phyloP scores from a whole-genome alignment of 805 yeast genomes.

The Saturnispora quitensis region DNA sequence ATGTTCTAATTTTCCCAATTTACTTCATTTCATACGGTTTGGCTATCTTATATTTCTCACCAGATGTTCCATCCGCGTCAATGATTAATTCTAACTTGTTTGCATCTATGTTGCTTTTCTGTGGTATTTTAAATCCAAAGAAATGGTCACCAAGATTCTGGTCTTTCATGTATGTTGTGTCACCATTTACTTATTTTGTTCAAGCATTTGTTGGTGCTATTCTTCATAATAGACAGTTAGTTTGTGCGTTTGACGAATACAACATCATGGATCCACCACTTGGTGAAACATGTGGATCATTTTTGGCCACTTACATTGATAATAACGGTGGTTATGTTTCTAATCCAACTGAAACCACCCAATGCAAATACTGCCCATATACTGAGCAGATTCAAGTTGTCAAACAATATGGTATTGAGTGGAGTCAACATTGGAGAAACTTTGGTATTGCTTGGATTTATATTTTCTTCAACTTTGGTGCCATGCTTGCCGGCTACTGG shows the following conservation, averaged over 20 bases:
- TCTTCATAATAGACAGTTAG: constrained; percentile 41
- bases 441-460: constrained; percentile 54
- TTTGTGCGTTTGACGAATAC: constrained; percentile 41
- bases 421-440: constrained; percentile 52
- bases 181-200: constrained; percentile 64
- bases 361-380: constrained; percentile 43
- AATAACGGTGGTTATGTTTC: constrained; percentile 45
- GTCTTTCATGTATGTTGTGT: constrained; percentile 68
- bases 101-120: constrained; percentile 51
- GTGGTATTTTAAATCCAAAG: constrained; percentile 58
- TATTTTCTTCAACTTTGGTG: constrained; percentile 41
- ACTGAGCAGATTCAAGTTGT: constrained; percentile 38
- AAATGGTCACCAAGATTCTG: constrained; percentile 65
- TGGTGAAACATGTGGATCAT: constrained; percentile 60
- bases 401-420: constrained; percentile 33
- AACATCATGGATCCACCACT: constrained; percentile 44
- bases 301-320: constrained; percentile 34
- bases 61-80: constrained; percentile 59
- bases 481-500: constrained; percentile 32
- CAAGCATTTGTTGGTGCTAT: constrained; percentile 44
- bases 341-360: constrained; percentile 38
- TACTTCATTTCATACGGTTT: constrained; percentile 45
- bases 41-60: constrained; percentile 48
- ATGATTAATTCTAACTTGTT: constrained; percentile 48
- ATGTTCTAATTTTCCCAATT: constrained; percentile 34